phyloP scores from a whole-genome alignment of 352 stramenopile species.

The Salisapilia sapeloensis region DNA sequence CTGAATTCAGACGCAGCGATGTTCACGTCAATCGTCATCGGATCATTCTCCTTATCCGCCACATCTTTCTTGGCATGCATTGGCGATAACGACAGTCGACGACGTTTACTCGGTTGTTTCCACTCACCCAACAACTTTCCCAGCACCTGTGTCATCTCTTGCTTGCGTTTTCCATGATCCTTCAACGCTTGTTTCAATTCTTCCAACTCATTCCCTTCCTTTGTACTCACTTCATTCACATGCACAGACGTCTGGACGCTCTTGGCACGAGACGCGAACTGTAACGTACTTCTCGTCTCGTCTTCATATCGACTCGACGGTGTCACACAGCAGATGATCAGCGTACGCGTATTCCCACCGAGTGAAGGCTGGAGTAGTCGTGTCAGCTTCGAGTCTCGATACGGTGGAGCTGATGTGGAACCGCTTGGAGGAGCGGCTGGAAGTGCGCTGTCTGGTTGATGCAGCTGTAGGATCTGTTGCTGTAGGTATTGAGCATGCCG shows the following conservation, averaged over 20 bases:
- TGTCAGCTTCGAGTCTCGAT: constrained; percentile 85
- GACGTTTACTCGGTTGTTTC: no score
- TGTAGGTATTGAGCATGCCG: no score
- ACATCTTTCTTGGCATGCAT: no score
- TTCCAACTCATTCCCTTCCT: constrained; percentile 3
- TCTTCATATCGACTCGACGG: constrained; percentile 57
- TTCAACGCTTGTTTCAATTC: constrained; percentile 3
- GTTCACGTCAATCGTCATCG: no score
- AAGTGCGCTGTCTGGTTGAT: no score
- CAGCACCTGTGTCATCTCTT: constrained; percentile 2
- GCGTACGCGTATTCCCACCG: constrained; percentile 81
- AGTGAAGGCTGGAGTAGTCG: constrained; percentile 83
- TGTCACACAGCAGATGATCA: constrained; percentile 80
- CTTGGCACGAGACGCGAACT: constrained; percentile 88
- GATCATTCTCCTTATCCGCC: no score
- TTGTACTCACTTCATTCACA: constrained; percentile 63
- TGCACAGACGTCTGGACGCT: constrained; percentile 65
- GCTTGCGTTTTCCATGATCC: constrained; percentile 7
- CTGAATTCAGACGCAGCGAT: no score
- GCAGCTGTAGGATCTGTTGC: no score
- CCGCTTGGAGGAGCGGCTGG: constrained; percentile 16
- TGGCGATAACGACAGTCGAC: no score
- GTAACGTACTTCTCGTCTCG: constrained; percentile 81
- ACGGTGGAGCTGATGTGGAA: constrained; percentile 16
- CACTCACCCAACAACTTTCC: no score